Base-by-base conservation (phyloP, 305 asterid species). In the Fraxinus paxiana region DNA sequence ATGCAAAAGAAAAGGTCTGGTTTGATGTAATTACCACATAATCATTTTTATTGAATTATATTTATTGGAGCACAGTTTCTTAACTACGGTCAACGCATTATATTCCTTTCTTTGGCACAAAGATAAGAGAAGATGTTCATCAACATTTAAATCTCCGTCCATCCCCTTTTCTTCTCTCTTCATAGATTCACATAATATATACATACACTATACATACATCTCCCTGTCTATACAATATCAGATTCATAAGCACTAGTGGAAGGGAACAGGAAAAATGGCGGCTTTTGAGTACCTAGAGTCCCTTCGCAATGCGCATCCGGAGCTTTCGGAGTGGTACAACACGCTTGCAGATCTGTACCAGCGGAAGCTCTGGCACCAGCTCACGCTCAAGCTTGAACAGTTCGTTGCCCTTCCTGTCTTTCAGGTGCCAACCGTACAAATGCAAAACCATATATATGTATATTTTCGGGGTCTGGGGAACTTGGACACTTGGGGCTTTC, bases 311-410 rank as follows among this genome's bases (percentile, higher is more conserved):
- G 87, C 88, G 75, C 96, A 95, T 65, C 98, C 99, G 9, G 98
- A 95, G 89, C 97, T 95, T 0, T 83, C 94, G 54, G 99, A 95
- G 82, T 95, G 99, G 97, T 92, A 85, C 91, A 83, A 51, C 77
- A 80, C 94, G 82, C 92, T 95, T 79, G 87, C 94, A 89, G 98
- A 95, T 95, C 97, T 95, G 87, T 95, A 95, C 92, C 94, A 93
- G 87, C 90, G 90, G 26, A 95, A 95, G 92, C 95, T 93, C 20
- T 93, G 99, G 99, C 98, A 95, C 78, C 98, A 95, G 89, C 99
- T 93, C 82, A 89, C 97, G 26, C 95, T 89, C 78, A 92, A 94
- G 92, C 99, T 93, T 90, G 97, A 95, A 79, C 94, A 95, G 77
- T 95, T 95, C 90, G 92, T 93, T 6, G 89, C 98, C 59, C 97